A percentile compares a stretch with the other conserved stretches of the same genome.
phyloP scores from a whole-genome alignment of 2,329 filamentous ascomycete species.

The Myrmaecium sp. region DNA sequence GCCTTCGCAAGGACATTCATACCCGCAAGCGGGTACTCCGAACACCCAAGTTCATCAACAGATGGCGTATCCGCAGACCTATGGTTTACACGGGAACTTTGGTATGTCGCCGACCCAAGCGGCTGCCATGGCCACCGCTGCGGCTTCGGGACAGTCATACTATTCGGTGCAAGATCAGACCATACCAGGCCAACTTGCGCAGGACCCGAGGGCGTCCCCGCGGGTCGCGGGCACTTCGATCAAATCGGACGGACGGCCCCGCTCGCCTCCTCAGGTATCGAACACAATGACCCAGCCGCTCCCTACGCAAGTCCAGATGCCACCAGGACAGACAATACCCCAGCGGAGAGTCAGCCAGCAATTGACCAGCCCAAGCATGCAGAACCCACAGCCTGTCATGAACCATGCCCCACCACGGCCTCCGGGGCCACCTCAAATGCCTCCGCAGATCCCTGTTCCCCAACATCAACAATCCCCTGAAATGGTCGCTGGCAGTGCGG shows the following conservation, averaged over 20 bases:
- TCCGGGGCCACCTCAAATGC: conserved; percentile 30
- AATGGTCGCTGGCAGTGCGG: conserved; percentile 51
- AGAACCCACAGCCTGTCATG: conserved; percentile 60
- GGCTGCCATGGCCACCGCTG: conserved; percentile 85
- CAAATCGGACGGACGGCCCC: conserved; percentile 52
- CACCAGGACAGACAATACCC: conserved; percentile 16
- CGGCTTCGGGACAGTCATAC: conserved; percentile 66
- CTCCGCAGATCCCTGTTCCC: conserved; percentile 41
- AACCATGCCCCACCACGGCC: conserved; percentile 44
- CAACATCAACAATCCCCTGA: conserved; percentile 66
- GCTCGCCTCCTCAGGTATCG: conserved; percentile 58
- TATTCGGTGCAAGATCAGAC: conserved; percentile 56
- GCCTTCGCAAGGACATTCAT: conserved; percentile 46
- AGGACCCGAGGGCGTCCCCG: conserved; percentile 49
- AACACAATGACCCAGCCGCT: conserved; percentile 33
- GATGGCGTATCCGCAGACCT: conserved; percentile 72
- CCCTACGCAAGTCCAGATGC: conserved; percentile 22
- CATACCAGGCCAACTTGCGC: conserved; percentile 42
- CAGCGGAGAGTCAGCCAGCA: conserved; percentile 25
- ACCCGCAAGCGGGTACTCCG: conserved; percentile 47
- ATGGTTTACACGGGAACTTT: conserved; percentile 61
- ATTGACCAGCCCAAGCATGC: conserved; percentile 32
- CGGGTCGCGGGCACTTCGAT: conserved; percentile 51
- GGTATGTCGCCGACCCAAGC: conserved; percentile 70
- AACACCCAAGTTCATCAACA: conserved; percentile 44